These are phyloP conservation scores for Blastobotrys illinoisensis DNA, from an alignment of 1,139 yeast species.

Conservation along the genomic window DNA sequence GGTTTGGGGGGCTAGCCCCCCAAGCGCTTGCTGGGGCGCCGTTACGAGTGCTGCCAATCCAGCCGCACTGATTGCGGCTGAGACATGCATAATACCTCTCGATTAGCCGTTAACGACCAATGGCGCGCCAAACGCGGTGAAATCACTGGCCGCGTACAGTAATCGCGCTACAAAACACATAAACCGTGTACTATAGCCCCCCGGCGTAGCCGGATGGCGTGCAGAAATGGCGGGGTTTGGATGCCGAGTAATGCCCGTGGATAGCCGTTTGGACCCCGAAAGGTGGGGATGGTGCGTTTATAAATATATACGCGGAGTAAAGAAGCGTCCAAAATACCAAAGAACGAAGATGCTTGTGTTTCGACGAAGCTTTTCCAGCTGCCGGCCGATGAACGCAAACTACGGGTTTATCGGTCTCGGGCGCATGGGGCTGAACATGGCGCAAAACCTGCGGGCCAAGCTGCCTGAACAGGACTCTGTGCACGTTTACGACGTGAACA, in stretches of 20 bases:
- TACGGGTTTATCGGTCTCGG: slow-evolving; percentile 55
- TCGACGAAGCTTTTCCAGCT: slow-evolving; percentile 15
- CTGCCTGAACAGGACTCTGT: slow-evolving; percentile 40
- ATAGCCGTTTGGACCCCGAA: background rate
- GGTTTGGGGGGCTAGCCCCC: no score
- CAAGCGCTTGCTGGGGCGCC: no score
- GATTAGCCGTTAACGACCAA: no score
- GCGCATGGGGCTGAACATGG: slow-evolving; percentile 57
- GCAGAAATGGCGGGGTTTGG: background rate
- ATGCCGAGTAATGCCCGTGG: background rate
- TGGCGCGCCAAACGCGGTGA: no score
- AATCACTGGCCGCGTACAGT: no score
- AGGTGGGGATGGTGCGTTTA: background rate
- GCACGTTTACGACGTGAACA: slow-evolving; percentile 43
- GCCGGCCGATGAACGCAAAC: slow-evolving; percentile 10
- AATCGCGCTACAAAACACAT: no score
- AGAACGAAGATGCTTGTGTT: slow-evolving; percentile 8
- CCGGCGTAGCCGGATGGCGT: no score
- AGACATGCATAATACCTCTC: no score
- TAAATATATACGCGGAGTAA: background rate
- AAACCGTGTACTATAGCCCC: no score
- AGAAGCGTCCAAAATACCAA: background rate
- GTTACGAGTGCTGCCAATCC: no score
- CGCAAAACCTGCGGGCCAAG: slow-evolving; percentile 45
- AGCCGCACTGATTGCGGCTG: no score